Percentiles rank a stretch among this genome's conserved stretches.
phyloP scores from a whole-genome alignment of 257 asterid genomes.

The Lavandula angustifolia region DNA sequence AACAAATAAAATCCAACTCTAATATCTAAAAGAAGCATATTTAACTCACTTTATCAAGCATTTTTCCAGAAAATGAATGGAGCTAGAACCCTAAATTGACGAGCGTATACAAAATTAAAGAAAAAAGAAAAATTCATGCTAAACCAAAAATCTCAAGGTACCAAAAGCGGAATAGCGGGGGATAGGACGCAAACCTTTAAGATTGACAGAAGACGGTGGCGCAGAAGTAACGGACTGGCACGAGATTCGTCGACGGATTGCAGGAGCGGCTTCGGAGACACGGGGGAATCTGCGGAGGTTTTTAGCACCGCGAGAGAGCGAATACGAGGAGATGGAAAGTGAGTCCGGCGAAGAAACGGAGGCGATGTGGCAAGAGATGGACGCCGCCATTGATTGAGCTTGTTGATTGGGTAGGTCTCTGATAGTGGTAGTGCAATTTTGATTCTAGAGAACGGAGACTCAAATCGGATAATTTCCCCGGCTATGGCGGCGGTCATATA shows the following conservation, averaged over 20 bases:
- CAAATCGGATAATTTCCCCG: neutral
- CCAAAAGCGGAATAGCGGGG: neutral
- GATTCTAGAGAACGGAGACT: neutral
- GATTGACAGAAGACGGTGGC: slow-evolving; percentile 46
- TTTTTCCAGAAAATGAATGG: slow-evolving; percentile 13
- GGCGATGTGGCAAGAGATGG: slow-evolving; percentile 54
- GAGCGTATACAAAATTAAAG: neutral
- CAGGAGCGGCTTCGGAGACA: slow-evolving; percentile 38
- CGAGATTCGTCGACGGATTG: slow-evolving; percentile 54
- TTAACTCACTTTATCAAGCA: neutral
- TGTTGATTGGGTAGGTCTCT: slow-evolving; percentile 28
- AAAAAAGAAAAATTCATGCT: neutral
- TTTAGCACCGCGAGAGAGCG: slow-evolving; percentile 38
- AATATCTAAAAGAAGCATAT: neutral
- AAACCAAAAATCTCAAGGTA: slow-evolving; percentile 17
- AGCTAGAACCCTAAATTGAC: neutral
- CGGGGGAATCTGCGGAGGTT: slow-evolving; percentile 35
- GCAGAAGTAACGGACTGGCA: slow-evolving; percentile 64
- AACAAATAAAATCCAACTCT: slow-evolving; percentile 2
- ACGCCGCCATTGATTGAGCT: slow-evolving; percentile 48
- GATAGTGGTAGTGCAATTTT: slow-evolving; percentile 20
- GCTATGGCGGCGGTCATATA: slow-evolving; percentile 5
- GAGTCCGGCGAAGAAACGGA: slow-evolving; percentile 47
- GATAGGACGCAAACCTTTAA: slow-evolving; percentile 49
- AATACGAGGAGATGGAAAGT: slow-evolving; percentile 51